Base-by-base conservation (phyloP, 352 stramenopile genomes). In the Phytophthora cactorum region DNA sequence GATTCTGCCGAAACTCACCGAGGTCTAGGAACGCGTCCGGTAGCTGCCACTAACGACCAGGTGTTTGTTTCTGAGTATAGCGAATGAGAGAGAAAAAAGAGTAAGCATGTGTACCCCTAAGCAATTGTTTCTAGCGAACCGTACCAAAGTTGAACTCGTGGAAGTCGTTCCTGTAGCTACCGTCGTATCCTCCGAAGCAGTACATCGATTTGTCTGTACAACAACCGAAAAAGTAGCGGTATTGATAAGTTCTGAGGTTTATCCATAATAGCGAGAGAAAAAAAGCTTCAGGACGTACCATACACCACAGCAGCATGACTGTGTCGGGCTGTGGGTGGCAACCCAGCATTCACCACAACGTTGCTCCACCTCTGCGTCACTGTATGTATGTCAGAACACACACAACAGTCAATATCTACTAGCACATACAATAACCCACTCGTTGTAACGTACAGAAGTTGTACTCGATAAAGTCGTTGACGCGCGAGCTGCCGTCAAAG, bases 381-480 rank as follows among this genome's bases (percentile, higher is more conserved):
- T 95, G 41, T 1, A 66, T 39, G 29, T 8, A 60, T 14, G n/a
- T 5, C 11, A 60, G 1, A 27, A 59, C 12, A 27, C 36, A 38
- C 22, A 58, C 14, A 67, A 55, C 2, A 32, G 12, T 68, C 31
- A 68, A 4, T 43, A 66, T 59, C 22, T 22, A 22, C 22, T 9
- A 6, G 52, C 14, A 36, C 44, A 58, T 15, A 64, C 49, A 41
- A 32, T 32, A 41, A 38, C 17, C 47, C 36, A 27, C 50, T 11
- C 17, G 41, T 28, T 12, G 0, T n/a, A n/a, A 79, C 74, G 34
- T 86, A 97, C 87, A 68, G 66, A 98, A 98, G 70, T 97, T 94
- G 74, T 96, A 99, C 63, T 97, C 86, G 72, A 98, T 90, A 75
- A 99, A 98, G 66, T 98, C 94, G 69, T 98, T 98, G 31, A 98